phyloP scores from a whole-genome alignment of 257 asterid genomes.

The Buddleja alternifolia region DNA sequence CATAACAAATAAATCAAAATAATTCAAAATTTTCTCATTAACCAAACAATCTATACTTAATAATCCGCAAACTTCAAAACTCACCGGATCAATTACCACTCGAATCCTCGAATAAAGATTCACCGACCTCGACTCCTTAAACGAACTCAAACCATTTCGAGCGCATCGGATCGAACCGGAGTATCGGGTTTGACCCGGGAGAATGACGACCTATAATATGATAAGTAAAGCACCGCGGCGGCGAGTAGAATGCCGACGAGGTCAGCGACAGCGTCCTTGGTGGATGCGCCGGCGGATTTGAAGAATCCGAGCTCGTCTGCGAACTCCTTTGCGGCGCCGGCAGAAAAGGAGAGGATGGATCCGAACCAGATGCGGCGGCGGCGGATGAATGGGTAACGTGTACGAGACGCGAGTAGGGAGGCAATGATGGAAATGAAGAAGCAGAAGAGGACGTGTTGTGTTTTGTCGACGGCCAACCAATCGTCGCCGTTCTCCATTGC shows the following conservation, averaged over 20 bases:
- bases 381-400: conserved; percentile 63
- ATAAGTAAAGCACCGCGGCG: conserved; percentile 44
- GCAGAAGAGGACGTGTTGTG: conserved; percentile 71
- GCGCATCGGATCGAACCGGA: conserved; percentile 29
- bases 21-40: background rate
- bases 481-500: conserved; percentile 75
- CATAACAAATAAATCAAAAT: background rate
- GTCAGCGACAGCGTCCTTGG: conserved; percentile 74
- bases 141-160: conserved; percentile 61
- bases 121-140: background rate
- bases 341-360: conserved; percentile 57
- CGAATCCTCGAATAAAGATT: background rate
- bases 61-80: background rate
- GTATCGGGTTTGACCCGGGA: conserved; percentile 33
- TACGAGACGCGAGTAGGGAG: conserved; percentile 48
- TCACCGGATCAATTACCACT: conserved; percentile 23
- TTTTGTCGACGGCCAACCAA: conserved; percentile 79
- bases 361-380: conserved; percentile 72
- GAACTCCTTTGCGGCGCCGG: conserved; percentile 80
- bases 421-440: conserved; percentile 55
- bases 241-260: conserved; percentile 61
- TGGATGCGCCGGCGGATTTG: conserved; percentile 79
- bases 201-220: conserved; percentile 12
- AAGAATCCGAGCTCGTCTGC: conserved; percentile 84
- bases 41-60: background rate